Evolutionary conservation across 345 rosid species (phyloP).

Genomic region (Corymbia maculata): DNA sequence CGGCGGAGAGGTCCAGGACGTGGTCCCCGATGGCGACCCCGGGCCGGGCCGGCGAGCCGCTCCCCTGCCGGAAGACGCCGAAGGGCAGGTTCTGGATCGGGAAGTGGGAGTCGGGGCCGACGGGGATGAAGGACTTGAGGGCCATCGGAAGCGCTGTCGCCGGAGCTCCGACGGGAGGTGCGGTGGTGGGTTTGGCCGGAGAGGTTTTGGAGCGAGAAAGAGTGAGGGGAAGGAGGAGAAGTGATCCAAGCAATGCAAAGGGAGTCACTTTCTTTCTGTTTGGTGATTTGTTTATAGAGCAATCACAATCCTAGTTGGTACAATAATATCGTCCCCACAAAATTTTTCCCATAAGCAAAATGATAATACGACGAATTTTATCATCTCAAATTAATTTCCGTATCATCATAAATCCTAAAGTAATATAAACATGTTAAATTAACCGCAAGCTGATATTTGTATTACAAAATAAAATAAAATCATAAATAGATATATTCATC

Average conservation of each 20-base stretch:
- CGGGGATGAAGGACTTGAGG: constrained; percentile 58
- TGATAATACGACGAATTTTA: not conserved
- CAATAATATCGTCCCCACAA: not conserved
- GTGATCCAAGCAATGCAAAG: not conserved
- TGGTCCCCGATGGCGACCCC: constrained; percentile 80
- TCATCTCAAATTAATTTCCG: not conserved
- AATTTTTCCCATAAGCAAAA: not conserved
- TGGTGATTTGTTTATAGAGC: not conserved
- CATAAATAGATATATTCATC: too few species aligned
- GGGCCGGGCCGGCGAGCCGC: constrained; percentile 47
- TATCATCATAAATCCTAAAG: too few species aligned
- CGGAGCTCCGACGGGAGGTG: not conserved
- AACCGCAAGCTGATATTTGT: too few species aligned
- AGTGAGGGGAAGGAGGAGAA: not conserved
- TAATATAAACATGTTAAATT: too few species aligned
- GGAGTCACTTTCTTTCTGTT: not conserved
- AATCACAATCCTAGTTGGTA: not conserved
- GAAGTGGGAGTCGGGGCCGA: constrained; percentile 63
- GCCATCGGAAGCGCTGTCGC: constrained; percentile 15
- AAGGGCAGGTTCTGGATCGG: constrained; percentile 94
- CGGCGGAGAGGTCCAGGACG: constrained; percentile 68
- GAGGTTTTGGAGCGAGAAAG: not conserved
- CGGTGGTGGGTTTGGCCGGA: not conserved
- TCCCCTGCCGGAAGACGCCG: constrained; percentile 67
- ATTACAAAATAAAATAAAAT: too few species aligned